Conservation (phyloP, 257 asterid species). For the Solanum gracilifrons region DNA sequence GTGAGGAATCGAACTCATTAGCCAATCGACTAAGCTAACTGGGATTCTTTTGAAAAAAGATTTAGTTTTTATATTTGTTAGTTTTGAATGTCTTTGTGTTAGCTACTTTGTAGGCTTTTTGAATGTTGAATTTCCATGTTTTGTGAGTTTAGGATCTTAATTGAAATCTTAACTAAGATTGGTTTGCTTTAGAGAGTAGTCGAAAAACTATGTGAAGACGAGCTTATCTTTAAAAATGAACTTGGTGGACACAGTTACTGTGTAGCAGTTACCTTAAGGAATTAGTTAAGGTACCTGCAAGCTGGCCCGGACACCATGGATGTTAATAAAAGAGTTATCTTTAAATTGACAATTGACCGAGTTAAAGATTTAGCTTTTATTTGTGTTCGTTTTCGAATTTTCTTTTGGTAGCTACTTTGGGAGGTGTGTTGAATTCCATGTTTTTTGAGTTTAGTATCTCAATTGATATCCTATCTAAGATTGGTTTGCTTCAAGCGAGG, state of each 20-base stretch:
- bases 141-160: not conserved
- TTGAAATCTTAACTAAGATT: not conserved
- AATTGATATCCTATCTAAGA: not conserved
- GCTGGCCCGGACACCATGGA: not conserved
- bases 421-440: not conserved
- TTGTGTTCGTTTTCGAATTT: not conserved
- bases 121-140: not conserved
- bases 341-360: not conserved
- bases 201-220: not conserved
- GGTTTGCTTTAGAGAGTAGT: not conserved
- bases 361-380: not conserved
- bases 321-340: not conserved
- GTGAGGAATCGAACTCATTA: not conserved
- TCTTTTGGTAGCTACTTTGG: not conserved
- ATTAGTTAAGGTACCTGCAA: not conserved
- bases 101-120: not conserved
- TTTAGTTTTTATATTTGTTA: not conserved
- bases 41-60: not conserved
- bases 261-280: not conserved
- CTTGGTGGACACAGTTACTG: not conserved
- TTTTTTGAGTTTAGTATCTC: not conserved
- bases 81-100: not conserved
- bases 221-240: not conserved
- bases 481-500: not conserved
- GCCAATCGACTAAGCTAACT: not conserved